Evolutionary conservation across 306 rosid species (phyloP), one percentile per base, ranked within the genome.

Genomic region (Carpinus fangiana): DNA sequence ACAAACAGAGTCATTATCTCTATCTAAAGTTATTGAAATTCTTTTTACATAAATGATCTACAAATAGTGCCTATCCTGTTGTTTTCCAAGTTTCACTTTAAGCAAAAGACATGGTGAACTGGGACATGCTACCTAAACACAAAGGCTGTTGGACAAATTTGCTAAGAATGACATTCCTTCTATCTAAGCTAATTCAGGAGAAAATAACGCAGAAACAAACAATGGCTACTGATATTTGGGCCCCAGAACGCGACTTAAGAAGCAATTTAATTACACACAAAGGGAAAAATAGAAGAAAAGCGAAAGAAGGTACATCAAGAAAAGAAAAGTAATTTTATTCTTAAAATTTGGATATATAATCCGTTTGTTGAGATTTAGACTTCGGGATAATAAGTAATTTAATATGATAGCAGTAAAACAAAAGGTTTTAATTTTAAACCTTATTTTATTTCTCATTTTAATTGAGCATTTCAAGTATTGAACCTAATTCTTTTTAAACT

Each of bases 121-220:
- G 78, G 76, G 95, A 89, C 96, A 48, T 80, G 65, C 76, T 78
- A 91, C 92, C 98, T 36, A 86, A 91, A 86, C 13, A 56, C 73
- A 73, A 70, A 72, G 48, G 80, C 47, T 38, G 57, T 53, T 50
- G 69, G 73, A 77, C 76, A 67, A 80, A 76, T 72, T 79, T 72
- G 55, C 64, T 64, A 45, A n/a, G 50, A 69, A 71, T 72, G 78
- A 60, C 67, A 77, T n/a, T 54, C 80, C 51, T 54, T 52, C 82
- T 53, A 68, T 77, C 69, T 45, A 81, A 82, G 75, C 26, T 57
- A 73, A 78, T 71, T 79, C 45, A 52, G 34, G 80, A 23, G 84
- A 70, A 53, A 77, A 76, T 41, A 76, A 65, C 23, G 59, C 34
- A 47, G 72, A 34, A 75, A 76, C 81, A 75, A 74, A 65, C 43